A percentile compares a stretch with the other conserved stretches of the same genome.
Evolutionary conservation across 2,329 filamentous ascomycete species (phyloP).

Genomic region (Didymella segeticola): DNA sequence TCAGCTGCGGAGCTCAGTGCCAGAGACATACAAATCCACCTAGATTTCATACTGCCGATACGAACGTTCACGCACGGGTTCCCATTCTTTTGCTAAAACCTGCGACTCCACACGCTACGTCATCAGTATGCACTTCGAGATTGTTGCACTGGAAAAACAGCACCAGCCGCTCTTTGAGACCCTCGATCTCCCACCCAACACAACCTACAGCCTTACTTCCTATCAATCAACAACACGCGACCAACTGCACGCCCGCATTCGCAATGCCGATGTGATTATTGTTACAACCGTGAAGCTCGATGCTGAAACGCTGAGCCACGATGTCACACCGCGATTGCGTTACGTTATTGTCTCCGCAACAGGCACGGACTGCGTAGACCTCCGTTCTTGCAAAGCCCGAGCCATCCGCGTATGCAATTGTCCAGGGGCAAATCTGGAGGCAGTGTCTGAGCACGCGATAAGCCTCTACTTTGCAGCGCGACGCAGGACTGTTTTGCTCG

Average conservation of each 20-base stretch:
- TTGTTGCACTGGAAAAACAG: conserved; percentile 55
- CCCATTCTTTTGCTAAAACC: background rate
- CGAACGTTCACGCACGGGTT: background rate
- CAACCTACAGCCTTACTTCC: conserved; percentile 53
- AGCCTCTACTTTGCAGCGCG: conserved; percentile 58
- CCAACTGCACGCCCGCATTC: conserved; percentile 51
- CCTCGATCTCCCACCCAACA: conserved; percentile 48
- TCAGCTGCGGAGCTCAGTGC: conserved; percentile 1
- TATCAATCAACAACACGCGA: conserved; percentile 34
- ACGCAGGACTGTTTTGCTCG: conserved; percentile 48
- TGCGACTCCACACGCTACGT: conserved; percentile 7
- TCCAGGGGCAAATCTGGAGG: conserved; percentile 56
- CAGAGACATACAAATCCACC: background rate
- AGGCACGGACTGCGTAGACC: conserved; percentile 57
- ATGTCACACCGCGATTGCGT: conserved; percentile 52
- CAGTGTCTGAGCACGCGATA: conserved; percentile 60
- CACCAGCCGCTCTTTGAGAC: conserved; percentile 49
- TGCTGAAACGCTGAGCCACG: conserved; percentile 47
- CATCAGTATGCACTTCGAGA: conserved; percentile 49
- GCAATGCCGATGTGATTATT: conserved; percentile 56
- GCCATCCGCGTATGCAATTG: conserved; percentile 57
- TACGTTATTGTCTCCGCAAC: conserved; percentile 56
- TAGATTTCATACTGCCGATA: conserved; percentile 1
- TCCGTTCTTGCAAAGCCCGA: conserved; percentile 51
- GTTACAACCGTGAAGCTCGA: conserved; percentile 52